phyloP scores from a whole-genome alignment of 352 stramenopile species.

The Phytophthora meadii region DNA sequence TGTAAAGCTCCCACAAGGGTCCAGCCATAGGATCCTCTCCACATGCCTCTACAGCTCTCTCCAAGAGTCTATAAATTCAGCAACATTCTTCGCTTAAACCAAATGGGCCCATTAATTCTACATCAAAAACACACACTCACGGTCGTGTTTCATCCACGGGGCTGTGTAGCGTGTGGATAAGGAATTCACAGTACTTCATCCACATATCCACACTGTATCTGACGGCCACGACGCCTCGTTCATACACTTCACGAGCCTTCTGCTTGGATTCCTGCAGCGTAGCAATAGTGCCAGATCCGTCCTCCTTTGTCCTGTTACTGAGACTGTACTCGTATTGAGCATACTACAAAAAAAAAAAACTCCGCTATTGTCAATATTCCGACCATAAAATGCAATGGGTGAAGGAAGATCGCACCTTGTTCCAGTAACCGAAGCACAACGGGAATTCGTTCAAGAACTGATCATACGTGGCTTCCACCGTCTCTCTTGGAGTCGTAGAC shows the following conservation, averaged over 20 bases:
- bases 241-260: conserved; percentile 67
- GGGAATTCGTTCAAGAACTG: conserved; percentile 78
- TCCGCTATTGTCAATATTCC: background rate
- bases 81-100: background rate
- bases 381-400: background rate
- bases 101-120: background rate
- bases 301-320: conserved; percentile 42
- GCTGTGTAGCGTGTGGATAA: conserved; percentile 65
- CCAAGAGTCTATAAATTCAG: conserved; percentile 47
- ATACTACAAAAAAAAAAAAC: conserved; percentile 48
- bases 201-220: conserved; percentile 84
- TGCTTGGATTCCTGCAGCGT: conserved; percentile 51
- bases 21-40: conserved; percentile 71
- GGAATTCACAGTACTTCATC: conserved; percentile 85
- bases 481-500: conserved; percentile 51
- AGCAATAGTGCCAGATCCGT: conserved; percentile 44
- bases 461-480: conserved; percentile 73
- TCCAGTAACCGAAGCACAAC: conserved; percentile 89
- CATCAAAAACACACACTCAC: conserved; percentile 35
- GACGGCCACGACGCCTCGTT: conserved; percentile 71
- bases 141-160: conserved; percentile 68
- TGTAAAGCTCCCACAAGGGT: conserved; percentile 81
- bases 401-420: conserved; percentile 57
- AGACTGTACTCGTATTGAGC: conserved; percentile 71
- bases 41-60: conserved; percentile 63